Conservation (phyloP, 1,284 basidiomycete genomes). For the Papiliotrema flavescens region DNA sequence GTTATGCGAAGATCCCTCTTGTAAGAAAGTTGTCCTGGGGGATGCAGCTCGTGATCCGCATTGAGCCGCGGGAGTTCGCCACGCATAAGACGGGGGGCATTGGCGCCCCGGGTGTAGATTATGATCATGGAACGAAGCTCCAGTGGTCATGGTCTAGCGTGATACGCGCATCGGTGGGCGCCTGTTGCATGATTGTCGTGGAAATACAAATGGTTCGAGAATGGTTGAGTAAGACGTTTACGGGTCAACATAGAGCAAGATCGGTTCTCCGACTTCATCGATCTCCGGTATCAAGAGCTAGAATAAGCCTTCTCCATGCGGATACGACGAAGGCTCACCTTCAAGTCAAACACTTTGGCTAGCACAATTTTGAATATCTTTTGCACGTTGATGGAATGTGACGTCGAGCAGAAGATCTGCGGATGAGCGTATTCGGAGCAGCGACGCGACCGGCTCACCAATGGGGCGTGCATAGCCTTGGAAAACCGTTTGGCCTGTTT, state of each 20-base stretch:
- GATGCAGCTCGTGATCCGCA: no score
- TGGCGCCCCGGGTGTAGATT: no score
- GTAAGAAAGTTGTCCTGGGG: no score
- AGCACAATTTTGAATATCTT: constrained; percentile 84
- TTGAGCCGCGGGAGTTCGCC: no score
- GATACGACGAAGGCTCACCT: constrained; percentile 25
- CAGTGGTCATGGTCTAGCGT: no score
- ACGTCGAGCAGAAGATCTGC: constrained; percentile 91
- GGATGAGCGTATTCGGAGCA: constrained; percentile 1
- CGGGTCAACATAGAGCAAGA: constrained; percentile 82
- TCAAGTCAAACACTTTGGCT: constrained; percentile 51
- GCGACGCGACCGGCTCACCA: constrained; percentile 47
- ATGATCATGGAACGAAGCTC: no score
- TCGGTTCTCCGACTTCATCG: constrained; percentile 86
- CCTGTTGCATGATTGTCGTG: no score
- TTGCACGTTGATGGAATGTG: constrained; percentile 97
- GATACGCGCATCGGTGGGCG: no score
- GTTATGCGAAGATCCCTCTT: no score
- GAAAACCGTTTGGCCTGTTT: constrained; percentile 97
- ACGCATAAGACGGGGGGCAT: no score
- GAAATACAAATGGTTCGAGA: not conserved
- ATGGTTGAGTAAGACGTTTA: not conserved
- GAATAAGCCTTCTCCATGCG: constrained; percentile 32
- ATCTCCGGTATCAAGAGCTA: constrained; percentile 97
- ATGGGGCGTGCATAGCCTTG: constrained; percentile 94